Percentiles rank a stretch among this genome's conserved stretches.
phyloP scores from a whole-genome alignment of 352 stramenopile species.

The Globisporangium nodosum region DNA sequence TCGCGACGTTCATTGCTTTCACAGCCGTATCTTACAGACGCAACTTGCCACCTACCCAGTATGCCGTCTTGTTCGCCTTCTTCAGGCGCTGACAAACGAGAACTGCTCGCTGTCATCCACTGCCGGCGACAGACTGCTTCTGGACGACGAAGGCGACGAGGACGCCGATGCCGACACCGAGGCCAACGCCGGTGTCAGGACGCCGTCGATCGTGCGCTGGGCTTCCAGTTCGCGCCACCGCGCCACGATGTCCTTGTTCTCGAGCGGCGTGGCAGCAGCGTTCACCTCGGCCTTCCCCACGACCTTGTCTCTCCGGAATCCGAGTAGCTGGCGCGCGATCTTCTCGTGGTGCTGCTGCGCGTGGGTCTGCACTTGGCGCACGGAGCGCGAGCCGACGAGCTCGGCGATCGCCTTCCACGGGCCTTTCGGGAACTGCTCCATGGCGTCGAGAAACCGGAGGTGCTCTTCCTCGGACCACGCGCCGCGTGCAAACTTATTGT shows the following conservation, averaged over 20 bases:
- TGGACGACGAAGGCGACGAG: not conserved
- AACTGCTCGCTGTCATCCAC: not conserved
- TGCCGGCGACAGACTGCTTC: not conserved
- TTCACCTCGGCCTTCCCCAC: not conserved
- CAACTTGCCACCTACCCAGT: not conserved
- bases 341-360: constrained; percentile 25
- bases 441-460: constrained; percentile 15
- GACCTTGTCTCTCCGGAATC: constrained; percentile 1
- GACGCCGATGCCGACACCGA: not conserved
- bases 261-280: not conserved
- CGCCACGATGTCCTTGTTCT: constrained; percentile 2
- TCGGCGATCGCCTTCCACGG: constrained; percentile 20
- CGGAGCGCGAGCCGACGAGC: constrained; percentile 15
- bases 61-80: not conserved
- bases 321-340: constrained; percentile 13
- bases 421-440: constrained; percentile 14
- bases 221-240: constrained; percentile 5
- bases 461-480: constrained; percentile 20
- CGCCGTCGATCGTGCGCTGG: constrained; percentile 1
- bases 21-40: not conserved
- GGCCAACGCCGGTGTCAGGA: not conserved
- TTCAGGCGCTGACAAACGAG: not conserved
- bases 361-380: constrained; percentile 20
- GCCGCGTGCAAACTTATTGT: constrained; percentile 3
- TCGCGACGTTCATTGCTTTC: not conserved